Evolutionary conservation across 768 basidiomycete species (phyloP), one percentile per base, ranked within the genome.

Genomic region (Arthromyces matolae): DNA sequence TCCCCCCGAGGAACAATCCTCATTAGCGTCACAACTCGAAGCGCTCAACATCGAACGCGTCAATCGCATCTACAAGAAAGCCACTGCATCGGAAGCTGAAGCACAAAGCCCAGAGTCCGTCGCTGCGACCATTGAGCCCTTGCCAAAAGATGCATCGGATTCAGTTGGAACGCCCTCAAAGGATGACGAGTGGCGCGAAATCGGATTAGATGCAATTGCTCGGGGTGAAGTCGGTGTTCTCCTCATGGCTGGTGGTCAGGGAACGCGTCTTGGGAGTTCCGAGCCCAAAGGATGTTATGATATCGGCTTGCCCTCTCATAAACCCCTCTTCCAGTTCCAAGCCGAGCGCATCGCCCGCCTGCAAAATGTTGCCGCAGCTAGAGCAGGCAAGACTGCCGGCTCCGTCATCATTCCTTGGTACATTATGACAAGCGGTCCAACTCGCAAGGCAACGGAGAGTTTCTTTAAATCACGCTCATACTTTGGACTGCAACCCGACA

Each of bases 271-370:
- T 34, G 96, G 96, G 24, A 93, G 89, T 60, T 80, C 78, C 24
- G 88, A 88, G 5, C 96, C 96, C 18, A 99, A 99, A 64, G 96
- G 96, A 4, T 96, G 94, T 73, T 98, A 97, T 68, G 93, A 98
- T 64, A 97, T 99, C 56, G 90, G 88, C 12, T 75, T 99, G 27
- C 90, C 93, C 9, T 93, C 90, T 19, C 85, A 90, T 70, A 95
- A 93, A 69, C 82, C 86, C 10, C 83, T 99, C 45, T 98, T 99
- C 75, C 93, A 96, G 59, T 87, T 89, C 56, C 96, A 99, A 68
- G 96, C 94, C n/a, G 93, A 95, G 70, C 82, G 96, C 46, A 96
- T 99, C 64, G 76, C 78, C 50, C 82, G 89, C 49, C 70, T 99
- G 47, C 89, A 95, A 67, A 71, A 71, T 25, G 64, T 95, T 43